Evolutionary conservation across 176 grass and related monocot species (phyloP), one percentile per base, ranked within the genome.

Genomic region (Puccinellia tenuiflora): DNA sequence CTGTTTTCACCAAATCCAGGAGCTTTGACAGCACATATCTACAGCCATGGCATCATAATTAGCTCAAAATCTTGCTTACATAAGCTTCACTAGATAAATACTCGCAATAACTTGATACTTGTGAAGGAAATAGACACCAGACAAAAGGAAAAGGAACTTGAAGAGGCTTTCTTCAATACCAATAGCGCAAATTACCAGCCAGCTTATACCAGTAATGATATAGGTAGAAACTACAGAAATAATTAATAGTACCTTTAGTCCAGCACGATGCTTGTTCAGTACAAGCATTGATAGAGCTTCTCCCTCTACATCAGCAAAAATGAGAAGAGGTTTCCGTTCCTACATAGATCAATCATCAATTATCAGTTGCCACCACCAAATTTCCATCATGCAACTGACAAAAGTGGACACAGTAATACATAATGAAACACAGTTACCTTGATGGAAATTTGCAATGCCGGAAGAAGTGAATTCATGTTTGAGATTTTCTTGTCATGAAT

Each of bases 401-500:
- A 67, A 66, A 75, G 6, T 26, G 31, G 52, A 57, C 16, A 74
- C 42, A 5, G 25, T 21, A 12, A 66, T 0, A 21, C 37, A 39
- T 26, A 69, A 64, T 50, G 54, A 16, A 61, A 45, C 0, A 81
- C 38, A 73, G 10, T 85, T 90, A 98, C 96, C 85, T 91, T 84
- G 68, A 98, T 70, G 45, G 92, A 90, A 91, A 98, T 75, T 84
- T 95, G 90, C 70, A 98, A 33, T 79, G 48, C 76, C 85, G 47
- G 85, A 80, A 95, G 84, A 74, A 98, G 86, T 56, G 92, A 95
- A 83, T 93, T 91, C 86, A 93, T 93, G 79, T 66, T 89, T 66
- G 92, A 91, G 65, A 98, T 98, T 82, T 98, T 98, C 83, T 98
- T 93, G 81, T 95, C 96, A 78, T 95, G 91, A 77, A 98, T 98